phyloP scores from a whole-genome alignment of 495 filamentous ascomycete species.

The Penicillium silybi region DNA sequence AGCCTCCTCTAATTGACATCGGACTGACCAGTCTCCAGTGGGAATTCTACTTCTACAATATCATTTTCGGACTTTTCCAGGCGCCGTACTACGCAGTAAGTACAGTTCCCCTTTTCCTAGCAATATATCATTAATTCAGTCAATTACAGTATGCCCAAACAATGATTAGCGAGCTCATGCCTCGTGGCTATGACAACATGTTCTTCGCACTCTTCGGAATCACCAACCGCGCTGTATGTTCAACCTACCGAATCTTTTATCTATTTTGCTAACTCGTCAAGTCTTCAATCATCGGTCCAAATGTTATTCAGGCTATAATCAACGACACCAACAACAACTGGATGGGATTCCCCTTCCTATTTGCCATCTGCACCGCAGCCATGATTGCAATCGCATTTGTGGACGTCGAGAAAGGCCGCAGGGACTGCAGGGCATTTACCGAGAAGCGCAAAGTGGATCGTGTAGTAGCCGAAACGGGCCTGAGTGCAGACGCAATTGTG shows the following conservation, averaged over 20 bases:
- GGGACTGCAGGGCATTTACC: constrained; percentile 37
- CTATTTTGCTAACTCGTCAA: constrained; percentile 8
- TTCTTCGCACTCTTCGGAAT: constrained; percentile 52
- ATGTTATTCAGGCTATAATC: constrained; percentile 49
- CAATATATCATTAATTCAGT: neutral
- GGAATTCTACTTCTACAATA: constrained; percentile 51
- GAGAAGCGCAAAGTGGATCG: constrained; percentile 35
- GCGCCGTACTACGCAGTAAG: constrained; percentile 48
- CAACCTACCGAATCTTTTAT: neutral
- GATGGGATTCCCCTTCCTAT: constrained; percentile 51
- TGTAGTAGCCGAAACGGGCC: constrained; percentile 20
- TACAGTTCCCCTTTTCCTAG: neutral
- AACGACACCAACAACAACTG: constrained; percentile 46
- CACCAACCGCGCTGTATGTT: constrained; percentile 46
- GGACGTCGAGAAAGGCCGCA: constrained; percentile 45
- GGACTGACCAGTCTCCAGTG: constrained; percentile 23
- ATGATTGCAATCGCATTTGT: constrained; percentile 43
- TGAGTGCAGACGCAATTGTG: constrained; percentile 10
- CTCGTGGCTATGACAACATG: constrained; percentile 50
- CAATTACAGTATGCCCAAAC: constrained; percentile 44
- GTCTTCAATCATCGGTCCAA: constrained; percentile 50
- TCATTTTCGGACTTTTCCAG: constrained; percentile 47
- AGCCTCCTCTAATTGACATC: neutral
- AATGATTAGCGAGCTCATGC: constrained; percentile 51
- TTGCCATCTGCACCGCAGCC: constrained; percentile 39